phyloP scores from a whole-genome alignment of 805 yeast genomes.

The Ascoidea rubescens region DNA sequence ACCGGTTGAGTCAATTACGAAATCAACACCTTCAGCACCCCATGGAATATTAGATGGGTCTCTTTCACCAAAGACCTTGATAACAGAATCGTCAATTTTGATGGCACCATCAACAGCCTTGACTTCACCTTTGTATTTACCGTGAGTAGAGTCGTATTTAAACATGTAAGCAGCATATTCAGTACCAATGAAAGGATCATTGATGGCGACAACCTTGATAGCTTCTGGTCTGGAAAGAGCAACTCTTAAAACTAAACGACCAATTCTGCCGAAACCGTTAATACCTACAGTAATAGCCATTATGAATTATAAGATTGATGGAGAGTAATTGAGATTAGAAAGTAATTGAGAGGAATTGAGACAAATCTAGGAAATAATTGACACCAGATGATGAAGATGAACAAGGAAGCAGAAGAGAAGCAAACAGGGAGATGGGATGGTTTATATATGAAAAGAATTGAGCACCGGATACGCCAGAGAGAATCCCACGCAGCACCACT shows the following conservation, averaged over 20 bases:
- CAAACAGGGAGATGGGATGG: not conserved
- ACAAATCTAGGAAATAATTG: too few species aligned
- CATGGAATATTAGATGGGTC: slow-evolving; percentile 85
- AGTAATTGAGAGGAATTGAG: too few species aligned
- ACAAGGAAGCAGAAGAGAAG: not conserved
- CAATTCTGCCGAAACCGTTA: slow-evolving; percentile 66
- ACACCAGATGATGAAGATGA: too few species aligned
- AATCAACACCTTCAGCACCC: slow-evolving; percentile 73
- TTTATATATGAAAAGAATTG: too few species aligned
- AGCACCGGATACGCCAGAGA: too few species aligned
- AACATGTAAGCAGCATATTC: slow-evolving; percentile 65
- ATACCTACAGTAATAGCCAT: slow-evolving; percentile 41
- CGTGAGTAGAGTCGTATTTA: slow-evolving; percentile 65
- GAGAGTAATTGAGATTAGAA: too few species aligned
- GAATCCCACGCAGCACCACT: too few species aligned
- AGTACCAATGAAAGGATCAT: slow-evolving; percentile 54
- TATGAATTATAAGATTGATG: not conserved
- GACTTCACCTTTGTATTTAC: slow-evolving; percentile 47
- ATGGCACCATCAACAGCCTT: slow-evolving; percentile 35
- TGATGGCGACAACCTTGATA: slow-evolving; percentile 49
- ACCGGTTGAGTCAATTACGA: slow-evolving; percentile 89
- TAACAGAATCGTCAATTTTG: slow-evolving; percentile 33
- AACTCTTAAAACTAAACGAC: slow-evolving; percentile 53
- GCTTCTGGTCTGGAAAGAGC: slow-evolving; percentile 35
- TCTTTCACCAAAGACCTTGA: slow-evolving; percentile 47